Conservation (phyloP, 495 filamentous ascomycete species). For the Xanthoparmelia taractica region DNA sequence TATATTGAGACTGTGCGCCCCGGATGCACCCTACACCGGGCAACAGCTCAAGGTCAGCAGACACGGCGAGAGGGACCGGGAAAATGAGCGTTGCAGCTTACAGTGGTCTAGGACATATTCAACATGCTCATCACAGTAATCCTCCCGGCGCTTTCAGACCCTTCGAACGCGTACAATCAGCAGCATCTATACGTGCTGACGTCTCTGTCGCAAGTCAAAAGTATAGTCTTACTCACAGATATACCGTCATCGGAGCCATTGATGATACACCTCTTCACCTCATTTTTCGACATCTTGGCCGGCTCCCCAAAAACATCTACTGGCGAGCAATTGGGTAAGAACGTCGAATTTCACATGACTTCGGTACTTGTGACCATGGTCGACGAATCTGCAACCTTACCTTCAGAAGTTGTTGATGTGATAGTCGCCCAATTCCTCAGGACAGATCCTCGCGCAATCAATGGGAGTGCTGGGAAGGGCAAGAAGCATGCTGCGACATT, state of each 20-base stretch:
- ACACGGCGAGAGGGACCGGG: constrained; percentile 5
- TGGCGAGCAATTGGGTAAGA: constrained; percentile 75
- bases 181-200: constrained; percentile 86
- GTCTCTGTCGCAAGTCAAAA: constrained; percentile 87
- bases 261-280: constrained; percentile 69
- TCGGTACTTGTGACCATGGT: constrained; percentile 74
- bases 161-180: constrained; percentile 81
- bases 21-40: constrained; percentile 87
- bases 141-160: constrained; percentile 78
- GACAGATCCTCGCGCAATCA: constrained; percentile 56
- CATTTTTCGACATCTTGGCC: constrained; percentile 88
- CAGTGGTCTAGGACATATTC: constrained; percentile 70
- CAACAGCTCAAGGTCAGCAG: constrained; percentile 76
- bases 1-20: constrained; percentile 86
- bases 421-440: constrained; percentile 93
- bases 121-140: constrained; percentile 75
- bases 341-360: constrained; percentile 88
- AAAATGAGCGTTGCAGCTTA: constrained; percentile 11
- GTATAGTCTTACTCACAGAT: constrained; percentile 87
- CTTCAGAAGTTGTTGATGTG: constrained; percentile 78
- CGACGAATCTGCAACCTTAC: constrained; percentile 76
- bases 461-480: constrained; percentile 41
- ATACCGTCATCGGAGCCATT: constrained; percentile 70
- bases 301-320: constrained; percentile 62
- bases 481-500: constrained; percentile 51